Evolutionary conservation across 2,329 filamentous ascomycete genomes (phyloP).

Genomic region (Paecilomyces formosus): DNA sequence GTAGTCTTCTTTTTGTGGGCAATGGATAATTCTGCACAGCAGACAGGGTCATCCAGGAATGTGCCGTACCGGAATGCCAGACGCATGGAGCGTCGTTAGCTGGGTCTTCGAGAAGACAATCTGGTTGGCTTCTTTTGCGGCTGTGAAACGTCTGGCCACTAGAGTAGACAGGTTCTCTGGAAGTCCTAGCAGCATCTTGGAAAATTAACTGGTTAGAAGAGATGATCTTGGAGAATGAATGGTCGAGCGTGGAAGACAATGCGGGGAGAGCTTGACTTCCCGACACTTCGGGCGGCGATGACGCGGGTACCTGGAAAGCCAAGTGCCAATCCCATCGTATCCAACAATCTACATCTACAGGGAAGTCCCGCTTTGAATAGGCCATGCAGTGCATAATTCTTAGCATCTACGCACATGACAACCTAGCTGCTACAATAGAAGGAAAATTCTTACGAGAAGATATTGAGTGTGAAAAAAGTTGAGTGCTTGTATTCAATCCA

Average conservation of each 20-base stretch:
- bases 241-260: neutral
- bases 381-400: neutral
- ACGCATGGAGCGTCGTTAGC: constrained; percentile 25
- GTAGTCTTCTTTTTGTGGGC: neutral
- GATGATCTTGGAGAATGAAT: neutral
- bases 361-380: neutral
- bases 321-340: neutral
- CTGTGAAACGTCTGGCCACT: constrained; percentile 26
- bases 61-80: constrained; percentile 26
- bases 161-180: constrained; percentile 27
- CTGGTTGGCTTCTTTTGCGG: constrained; percentile 28
- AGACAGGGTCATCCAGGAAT: neutral
- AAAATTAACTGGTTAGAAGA: neutral
- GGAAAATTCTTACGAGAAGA: neutral
- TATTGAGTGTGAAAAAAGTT: constrained; percentile 9
- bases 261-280: neutral
- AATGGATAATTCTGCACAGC: neutral
- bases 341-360: neutral
- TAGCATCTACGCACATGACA: neutral
- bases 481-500: neutral
- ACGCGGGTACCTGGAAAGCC: neutral
- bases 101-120: constrained; percentile 34
- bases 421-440: neutral
- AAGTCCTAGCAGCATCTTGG: constrained; percentile 28
- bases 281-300: neutral